Evolutionary conservation across 2,329 filamentous ascomycete species (phyloP).

Genomic region (Fusarium cyanostomum): DNA sequence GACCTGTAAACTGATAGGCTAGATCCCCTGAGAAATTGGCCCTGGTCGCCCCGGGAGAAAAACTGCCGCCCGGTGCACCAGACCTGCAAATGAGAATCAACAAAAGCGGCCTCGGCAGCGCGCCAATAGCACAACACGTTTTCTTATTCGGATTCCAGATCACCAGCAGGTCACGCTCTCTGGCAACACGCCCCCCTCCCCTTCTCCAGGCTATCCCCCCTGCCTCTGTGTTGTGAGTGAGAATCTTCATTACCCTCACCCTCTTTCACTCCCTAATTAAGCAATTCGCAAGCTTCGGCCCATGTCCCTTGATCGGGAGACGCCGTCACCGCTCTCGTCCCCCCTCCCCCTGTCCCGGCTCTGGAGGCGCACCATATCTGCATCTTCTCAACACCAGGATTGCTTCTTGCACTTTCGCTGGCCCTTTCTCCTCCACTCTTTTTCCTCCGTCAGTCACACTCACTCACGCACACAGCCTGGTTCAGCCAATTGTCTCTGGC

Average conservation of each 20-base stretch:
- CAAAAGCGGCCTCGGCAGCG: constrained; percentile 5
- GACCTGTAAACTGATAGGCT: constrained; percentile 29
- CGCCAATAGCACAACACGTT: constrained; percentile 43
- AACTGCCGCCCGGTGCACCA: no score
- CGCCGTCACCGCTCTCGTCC: constrained; percentile 17
- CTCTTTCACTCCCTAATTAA: constrained; percentile 2
- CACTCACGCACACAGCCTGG: not conserved
- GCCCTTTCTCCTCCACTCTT: constrained; percentile 5
- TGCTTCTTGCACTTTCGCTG: not conserved
- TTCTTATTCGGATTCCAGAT: constrained; percentile 40
- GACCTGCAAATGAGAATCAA: constrained; percentile 9
- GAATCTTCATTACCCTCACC: not conserved
- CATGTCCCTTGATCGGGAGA: constrained; percentile 11
- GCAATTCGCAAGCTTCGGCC: not conserved
- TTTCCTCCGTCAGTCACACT: not conserved
- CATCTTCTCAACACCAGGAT: not conserved
- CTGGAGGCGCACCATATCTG: not conserved
- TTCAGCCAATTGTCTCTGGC: not conserved
- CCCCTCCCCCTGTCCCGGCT: not conserved
- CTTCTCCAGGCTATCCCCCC: constrained; percentile 8
- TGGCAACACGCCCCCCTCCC: constrained; percentile 19
- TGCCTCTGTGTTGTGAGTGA: not conserved
- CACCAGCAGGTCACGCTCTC: constrained; percentile 5
- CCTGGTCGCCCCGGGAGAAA: constrained; percentile 12
- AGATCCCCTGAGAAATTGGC: constrained; percentile 30